A percentile compares a stretch with the other conserved stretches of the same genome.
Evolutionary conservation across 306 rosid species (phyloP).

Genomic region (Trifolium fragiferum): DNA sequence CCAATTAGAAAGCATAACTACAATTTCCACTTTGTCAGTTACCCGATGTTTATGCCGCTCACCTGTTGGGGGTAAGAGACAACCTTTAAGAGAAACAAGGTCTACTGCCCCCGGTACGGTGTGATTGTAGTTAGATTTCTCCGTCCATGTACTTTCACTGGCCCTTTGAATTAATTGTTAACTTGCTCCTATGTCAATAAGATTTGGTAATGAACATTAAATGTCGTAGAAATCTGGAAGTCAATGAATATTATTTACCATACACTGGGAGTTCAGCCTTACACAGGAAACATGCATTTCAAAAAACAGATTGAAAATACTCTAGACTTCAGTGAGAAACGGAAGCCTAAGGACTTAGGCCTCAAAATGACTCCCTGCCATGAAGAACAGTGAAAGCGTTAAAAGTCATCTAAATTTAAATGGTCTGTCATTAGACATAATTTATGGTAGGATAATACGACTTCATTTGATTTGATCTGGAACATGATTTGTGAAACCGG

Average conservation of each 20-base stretch:
- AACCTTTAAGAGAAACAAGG: neutral
- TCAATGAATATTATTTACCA: slow-evolving; percentile 9
- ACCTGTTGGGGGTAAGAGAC: neutral
- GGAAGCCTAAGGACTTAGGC: neutral
- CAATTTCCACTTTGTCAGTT: neutral
- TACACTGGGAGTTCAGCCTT: neutral
- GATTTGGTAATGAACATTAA: neutral
- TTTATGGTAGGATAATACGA: neutral
- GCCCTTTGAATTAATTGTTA: neutral
- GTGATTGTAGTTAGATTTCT: neutral
- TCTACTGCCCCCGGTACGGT: neutral
- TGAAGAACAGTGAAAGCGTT: neutral
- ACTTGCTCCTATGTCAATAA: neutral
- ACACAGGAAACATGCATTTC: neutral
- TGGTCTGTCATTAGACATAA: neutral
- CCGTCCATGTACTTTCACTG: neutral
- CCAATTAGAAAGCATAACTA: neutral
- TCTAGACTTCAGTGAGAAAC: neutral
- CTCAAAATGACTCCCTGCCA: neutral
- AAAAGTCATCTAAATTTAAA: neutral
- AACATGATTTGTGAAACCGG: no score
- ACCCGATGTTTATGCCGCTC: neutral
- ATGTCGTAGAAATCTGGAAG: neutral
- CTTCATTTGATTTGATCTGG: neutral
- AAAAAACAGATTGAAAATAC: neutral